Percentiles rank a stretch among this genome's conserved stretches.
Conservation (phyloP, 495 filamentous ascomycete genomes). For the Tuber aestivum region DNA sequence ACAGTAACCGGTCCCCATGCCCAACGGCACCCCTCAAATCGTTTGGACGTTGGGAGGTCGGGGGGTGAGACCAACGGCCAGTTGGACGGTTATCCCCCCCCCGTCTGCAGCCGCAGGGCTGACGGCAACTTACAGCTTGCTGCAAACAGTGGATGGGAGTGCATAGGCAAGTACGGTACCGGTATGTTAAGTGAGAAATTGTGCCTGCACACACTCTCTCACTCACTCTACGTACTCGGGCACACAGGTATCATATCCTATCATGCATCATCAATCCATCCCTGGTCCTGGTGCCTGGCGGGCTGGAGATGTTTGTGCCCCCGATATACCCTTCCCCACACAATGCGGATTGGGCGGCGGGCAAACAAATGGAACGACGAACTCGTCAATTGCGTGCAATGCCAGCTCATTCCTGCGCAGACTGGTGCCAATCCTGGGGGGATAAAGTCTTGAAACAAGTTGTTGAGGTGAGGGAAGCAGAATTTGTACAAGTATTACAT, state of each 20-base stretch:
- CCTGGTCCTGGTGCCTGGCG: constrained; percentile 11
- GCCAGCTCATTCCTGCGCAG: not conserved
- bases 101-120: constrained; percentile 26
- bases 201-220: constrained; percentile 19
- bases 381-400: not conserved
- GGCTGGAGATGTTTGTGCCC: not conserved
- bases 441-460: not conserved
- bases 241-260: no score
- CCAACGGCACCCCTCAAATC: not conserved
- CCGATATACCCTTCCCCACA: constrained; percentile 3
- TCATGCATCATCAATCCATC: not conserved
- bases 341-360: not conserved
- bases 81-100: constrained; percentile 6
- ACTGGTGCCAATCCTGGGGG: not conserved
- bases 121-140: constrained; percentile 35
- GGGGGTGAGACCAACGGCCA: constrained; percentile 6
- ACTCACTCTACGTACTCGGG: no score
- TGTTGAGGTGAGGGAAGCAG: not conserved
- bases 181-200: constrained; percentile 14
- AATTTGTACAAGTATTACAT: not conserved
- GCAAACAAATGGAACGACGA: constrained; percentile 30
- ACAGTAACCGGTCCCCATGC: not conserved
- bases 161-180: constrained; percentile 13
- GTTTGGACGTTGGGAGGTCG: not conserved
- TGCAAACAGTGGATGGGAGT: constrained; percentile 26